Percentiles rank a stretch among this genome's conserved stretches.
Evolutionary conservation across 1,139 yeast genomes (phyloP).

Genomic region (Kodamaea derodonti): DNA sequence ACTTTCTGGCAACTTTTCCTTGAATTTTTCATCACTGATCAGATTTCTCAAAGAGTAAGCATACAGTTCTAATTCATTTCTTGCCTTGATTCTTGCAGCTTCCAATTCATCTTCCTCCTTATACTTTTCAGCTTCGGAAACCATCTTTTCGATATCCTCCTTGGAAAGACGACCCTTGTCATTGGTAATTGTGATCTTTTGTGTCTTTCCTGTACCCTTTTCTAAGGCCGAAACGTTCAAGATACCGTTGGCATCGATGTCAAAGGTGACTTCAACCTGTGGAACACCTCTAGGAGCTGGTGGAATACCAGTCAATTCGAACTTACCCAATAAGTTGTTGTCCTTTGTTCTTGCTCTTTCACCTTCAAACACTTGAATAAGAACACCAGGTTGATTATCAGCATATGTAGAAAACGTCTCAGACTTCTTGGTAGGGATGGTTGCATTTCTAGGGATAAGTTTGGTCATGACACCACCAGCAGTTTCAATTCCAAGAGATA

Average conservation of each 20-base stretch:
- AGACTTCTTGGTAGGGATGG: constrained; percentile 46
- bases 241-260: constrained; percentile 47
- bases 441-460: constrained; percentile 44
- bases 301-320: constrained; percentile 45
- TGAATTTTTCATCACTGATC: constrained; percentile 44
- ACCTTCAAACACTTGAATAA: constrained; percentile 46
- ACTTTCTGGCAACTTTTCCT: constrained; percentile 43
- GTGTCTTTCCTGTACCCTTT: constrained; percentile 57
- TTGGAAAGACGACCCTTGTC: constrained; percentile 27
- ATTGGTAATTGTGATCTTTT: constrained; percentile 71
- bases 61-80: constrained; percentile 85
- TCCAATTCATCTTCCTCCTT: constrained; percentile 84
- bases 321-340: constrained; percentile 43
- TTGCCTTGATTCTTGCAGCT: constrained; percentile 68
- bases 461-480: constrained; percentile 49
- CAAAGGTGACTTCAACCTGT: constrained; percentile 45
- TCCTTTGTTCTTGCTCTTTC: constrained; percentile 45
- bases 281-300: constrained; percentile 51
- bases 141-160: constrained; percentile 28
- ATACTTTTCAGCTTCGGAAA: constrained; percentile 62
- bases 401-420: constrained; percentile 47
- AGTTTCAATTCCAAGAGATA: constrained; percentile 46
- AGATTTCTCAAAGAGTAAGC: constrained; percentile 77
- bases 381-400: constrained; percentile 46
- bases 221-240: constrained; percentile 45